Evolutionary conservation across 352 stramenopile species (phyloP).

Genomic region (Pythium sukuiense): DNA sequence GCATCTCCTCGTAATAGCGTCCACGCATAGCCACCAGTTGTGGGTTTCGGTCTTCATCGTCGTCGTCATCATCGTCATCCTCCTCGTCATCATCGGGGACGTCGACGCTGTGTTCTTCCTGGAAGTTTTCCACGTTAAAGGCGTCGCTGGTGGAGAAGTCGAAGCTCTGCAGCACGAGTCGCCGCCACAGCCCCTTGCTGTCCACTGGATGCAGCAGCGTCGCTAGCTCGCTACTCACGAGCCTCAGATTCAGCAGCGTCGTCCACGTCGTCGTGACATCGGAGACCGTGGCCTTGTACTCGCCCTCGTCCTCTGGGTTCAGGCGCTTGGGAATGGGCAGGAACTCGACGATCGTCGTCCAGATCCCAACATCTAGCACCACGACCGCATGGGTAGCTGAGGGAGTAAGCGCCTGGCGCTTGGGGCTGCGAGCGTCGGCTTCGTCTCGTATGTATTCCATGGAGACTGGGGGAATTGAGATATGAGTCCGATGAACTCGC

Average conservation of each 20-base stretch:
- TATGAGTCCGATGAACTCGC: too few relatives aligned
- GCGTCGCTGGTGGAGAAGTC: not conserved
- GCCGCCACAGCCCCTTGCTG: not conserved
- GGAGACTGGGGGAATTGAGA: too few relatives aligned
- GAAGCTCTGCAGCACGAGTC: not conserved
- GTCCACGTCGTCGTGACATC: not conserved
- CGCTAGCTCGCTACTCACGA: not conserved
- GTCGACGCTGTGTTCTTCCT: not conserved
- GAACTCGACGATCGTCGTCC: not conserved
- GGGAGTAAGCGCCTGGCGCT: too few relatives aligned
- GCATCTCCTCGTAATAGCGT: not conserved
- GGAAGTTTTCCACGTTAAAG: not conserved
- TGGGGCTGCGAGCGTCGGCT: too few relatives aligned
- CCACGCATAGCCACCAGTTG: not conserved
- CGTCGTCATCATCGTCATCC: not conserved
- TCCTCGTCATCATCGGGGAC: not conserved
- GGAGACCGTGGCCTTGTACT: not conserved
- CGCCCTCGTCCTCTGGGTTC: not conserved
- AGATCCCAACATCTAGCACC: not conserved
- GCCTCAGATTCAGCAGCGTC: not conserved
- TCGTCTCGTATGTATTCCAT: too few relatives aligned
- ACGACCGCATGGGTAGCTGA: too few relatives aligned
- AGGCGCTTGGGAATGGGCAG: not conserved
- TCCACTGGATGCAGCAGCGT: not conserved
- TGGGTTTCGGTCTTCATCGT: not conserved